Conservation (phyloP, 169 alveolate species). For the Eimeria zaria region DNA sequence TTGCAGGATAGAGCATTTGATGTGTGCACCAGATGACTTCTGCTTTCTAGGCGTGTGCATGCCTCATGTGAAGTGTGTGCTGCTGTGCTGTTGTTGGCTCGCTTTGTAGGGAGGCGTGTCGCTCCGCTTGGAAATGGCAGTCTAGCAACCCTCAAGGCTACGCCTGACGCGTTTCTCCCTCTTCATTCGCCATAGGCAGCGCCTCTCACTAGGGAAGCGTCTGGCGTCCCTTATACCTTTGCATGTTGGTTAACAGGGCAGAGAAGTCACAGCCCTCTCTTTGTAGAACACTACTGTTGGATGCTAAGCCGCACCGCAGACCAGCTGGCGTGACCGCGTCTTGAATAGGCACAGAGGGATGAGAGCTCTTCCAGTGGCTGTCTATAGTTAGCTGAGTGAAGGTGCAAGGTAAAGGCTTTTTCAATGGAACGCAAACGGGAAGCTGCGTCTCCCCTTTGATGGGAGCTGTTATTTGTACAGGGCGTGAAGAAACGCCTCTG, state of each 20-base stretch:
- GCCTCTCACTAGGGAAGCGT: not conserved
- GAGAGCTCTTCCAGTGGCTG: not conserved
- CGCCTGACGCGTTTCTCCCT: conserved; percentile 3
- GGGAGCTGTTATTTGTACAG: not conserved
- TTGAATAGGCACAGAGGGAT: not conserved
- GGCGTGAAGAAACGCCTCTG: not conserved
- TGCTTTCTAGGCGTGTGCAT: not conserved
- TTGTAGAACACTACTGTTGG: not conserved
- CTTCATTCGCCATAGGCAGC: not conserved
- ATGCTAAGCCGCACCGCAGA: not conserved
- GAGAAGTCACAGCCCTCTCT: not conserved
- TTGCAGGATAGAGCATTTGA: too few species aligned
- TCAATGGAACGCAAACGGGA: not conserved
- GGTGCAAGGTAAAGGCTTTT: not conserved
- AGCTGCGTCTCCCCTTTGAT: not conserved
- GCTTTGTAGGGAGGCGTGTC: conserved; percentile 67
- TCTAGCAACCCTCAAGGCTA: conserved; percentile 88
- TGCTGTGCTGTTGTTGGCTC: not conserved
- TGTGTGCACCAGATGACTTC: not conserved
- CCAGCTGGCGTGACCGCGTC: not conserved
- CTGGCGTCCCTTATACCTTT: not conserved
- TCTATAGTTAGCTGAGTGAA: too few species aligned
- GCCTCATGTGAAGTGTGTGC: not conserved
- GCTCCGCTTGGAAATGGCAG: conserved; percentile 88
- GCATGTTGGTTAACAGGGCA: too few species aligned